Evolutionary conservation across 2,329 filamentous ascomycete genomes (phyloP), one percentile per base, ranked within the genome.

Genomic region (Pezicula carpinea): DNA sequence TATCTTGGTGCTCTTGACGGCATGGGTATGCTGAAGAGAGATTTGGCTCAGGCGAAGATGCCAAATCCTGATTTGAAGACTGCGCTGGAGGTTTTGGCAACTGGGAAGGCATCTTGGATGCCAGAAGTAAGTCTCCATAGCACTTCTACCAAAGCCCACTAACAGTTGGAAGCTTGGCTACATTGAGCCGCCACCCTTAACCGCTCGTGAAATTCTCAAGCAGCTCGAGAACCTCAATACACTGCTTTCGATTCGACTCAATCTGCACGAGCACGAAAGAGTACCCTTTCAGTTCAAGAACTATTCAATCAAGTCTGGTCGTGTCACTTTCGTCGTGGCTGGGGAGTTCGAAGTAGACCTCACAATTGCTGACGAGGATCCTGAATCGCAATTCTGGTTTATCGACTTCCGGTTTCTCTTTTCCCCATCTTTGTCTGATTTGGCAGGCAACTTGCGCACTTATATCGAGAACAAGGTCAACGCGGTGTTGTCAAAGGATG

Each of bases 311-410:
- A 77, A 79, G 44, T 87, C 89, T 43, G 93, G 95, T n/a, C 82
- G 92, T 41, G 92, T 87, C 6, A 97, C 90, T 0, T 99, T 99
- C 65, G 79, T 73, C 39, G 87, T 97, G 1, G 71, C 80, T 3
- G 80, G 80, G 44, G 92, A 97, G 64, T 96, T 96, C 59, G 92
- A 97, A 64, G 80, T 97, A 17, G 93, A 97, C 63, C 77, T 99
- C 43, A 91, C 90, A 1, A 87, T 97, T 53, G 89, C 87, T 15
- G 86, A 91, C 56, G 91, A 97, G 61, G 85, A 93, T 54, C 80
- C 83, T 15, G 74, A 82, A 26, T 85, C 87, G 45, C 91, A 95
- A 59, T 95, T 95, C 62, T 96, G 87, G 75, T 96, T 97, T 62
- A 87, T 97, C 52, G 91, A 97, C 64, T 83, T 97, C 59, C 82